These are phyloP conservation scores for Thielaviopsis punctulata DNA, from an alignment of 2,329 filamentous ascomycete genomes.

Conservation along the genomic window DNA sequence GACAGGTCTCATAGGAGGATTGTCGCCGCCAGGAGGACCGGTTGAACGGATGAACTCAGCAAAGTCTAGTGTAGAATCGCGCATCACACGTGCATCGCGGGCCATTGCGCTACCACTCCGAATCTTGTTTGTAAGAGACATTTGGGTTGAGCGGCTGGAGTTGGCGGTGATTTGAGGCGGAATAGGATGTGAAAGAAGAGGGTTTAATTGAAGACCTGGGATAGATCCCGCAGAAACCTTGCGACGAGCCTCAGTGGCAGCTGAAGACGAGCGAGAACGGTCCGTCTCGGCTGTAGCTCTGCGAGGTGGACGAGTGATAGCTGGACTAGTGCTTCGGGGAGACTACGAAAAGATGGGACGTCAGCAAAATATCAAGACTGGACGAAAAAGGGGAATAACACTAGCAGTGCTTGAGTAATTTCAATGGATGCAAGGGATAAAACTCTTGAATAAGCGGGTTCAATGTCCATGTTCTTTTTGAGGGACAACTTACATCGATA, in stretches of 20 bases:
- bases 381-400: not conserved
- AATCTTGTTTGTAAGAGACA: not conserved
- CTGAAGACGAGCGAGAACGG: slow-evolving; percentile 33
- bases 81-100: slow-evolving; percentile 54
- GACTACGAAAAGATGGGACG: slow-evolving; percentile 7
- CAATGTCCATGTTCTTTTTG: not conserved
- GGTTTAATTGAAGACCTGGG: slow-evolving; percentile 6
- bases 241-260: slow-evolving; percentile 18
- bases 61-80: slow-evolving; percentile 64
- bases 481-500: slow-evolving; percentile 42
- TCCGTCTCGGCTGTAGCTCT: slow-evolving; percentile 27
- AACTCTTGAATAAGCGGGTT: not conserved
- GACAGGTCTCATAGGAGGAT: slow-evolving; percentile 15
- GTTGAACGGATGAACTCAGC: slow-evolving; percentile 81
- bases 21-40: slow-evolving; percentile 41
- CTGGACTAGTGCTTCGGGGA: slow-evolving; percentile 21
- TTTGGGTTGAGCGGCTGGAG: slow-evolving; percentile 1
- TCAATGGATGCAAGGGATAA: not conserved
- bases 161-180: slow-evolving; percentile 11
- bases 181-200: slow-evolving; percentile 10
- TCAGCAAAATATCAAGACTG: not conserved
- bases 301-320: slow-evolving; percentile 23
- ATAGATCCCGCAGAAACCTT: slow-evolving; percentile 11
- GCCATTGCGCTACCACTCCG: slow-evolving; percentile 21
- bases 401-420: not conserved